These are phyloP conservation scores for Penicillium italicum DNA, from an alignment of 2,329 filamentous ascomycete genomes.

Conservation along the genomic window DNA sequence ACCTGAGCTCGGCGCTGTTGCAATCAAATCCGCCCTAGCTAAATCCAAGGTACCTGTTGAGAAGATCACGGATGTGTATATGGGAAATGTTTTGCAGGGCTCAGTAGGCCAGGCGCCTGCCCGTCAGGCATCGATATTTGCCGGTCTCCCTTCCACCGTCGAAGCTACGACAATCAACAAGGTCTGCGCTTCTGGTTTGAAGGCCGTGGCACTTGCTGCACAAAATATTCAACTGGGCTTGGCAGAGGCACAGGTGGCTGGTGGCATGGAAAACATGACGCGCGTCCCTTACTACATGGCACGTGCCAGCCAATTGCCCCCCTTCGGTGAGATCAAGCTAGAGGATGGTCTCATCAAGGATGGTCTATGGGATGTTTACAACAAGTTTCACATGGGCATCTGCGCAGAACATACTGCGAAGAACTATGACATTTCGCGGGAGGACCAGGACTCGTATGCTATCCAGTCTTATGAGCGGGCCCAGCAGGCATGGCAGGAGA, in stretches of 20 bases:
- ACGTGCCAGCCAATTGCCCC: constrained; percentile 73
- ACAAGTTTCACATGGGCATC: constrained; percentile 96
- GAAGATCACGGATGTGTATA: constrained; percentile 88
- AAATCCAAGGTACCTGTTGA: constrained; percentile 79
- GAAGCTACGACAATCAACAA: constrained; percentile 97
- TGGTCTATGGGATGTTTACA: constrained; percentile 92
- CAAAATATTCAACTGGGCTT: constrained; percentile 93
- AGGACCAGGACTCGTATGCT: constrained; percentile 88
- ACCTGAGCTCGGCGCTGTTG: constrained; percentile 81
- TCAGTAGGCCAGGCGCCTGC: constrained; percentile 85
- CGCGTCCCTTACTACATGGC: constrained; percentile 86
- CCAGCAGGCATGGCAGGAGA: constrained; percentile 80
- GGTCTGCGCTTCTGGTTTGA: constrained; percentile 92
- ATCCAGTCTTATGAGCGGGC: constrained; percentile 85
- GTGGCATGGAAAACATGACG: constrained; percentile 98
- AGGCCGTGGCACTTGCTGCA: constrained; percentile 84
- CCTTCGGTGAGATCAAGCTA: constrained; percentile 82
- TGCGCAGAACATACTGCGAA: constrained; percentile 94
- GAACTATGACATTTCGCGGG: constrained; percentile 72
- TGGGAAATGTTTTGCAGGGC: constrained; percentile 90
- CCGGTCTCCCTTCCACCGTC: constrained; percentile 73
- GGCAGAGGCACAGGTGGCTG: constrained; percentile 82
- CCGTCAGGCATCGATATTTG: constrained; percentile 83
- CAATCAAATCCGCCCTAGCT: constrained; percentile 84
- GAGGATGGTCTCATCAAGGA: constrained; percentile 94